Conservation (phyloP, 2,329 filamentous ascomycete genomes). For the Pseudocercospora eumusae region DNA sequence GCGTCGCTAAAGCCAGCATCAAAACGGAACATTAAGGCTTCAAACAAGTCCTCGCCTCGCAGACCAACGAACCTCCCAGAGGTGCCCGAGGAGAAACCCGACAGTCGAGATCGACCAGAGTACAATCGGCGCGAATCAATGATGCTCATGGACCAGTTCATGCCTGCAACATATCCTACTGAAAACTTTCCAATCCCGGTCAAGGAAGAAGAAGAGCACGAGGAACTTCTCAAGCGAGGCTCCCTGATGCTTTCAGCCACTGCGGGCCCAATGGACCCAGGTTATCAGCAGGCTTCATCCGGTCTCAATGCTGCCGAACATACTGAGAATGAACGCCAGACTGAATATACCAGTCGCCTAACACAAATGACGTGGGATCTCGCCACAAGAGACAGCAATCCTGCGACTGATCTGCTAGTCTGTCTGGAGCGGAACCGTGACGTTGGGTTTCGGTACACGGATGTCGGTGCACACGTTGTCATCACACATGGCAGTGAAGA, state of each 20-base stretch:
- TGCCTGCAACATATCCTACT: constrained; percentile 43
- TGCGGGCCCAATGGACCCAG: constrained; percentile 40
- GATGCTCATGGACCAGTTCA: constrained; percentile 53
- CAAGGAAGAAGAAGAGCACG: constrained; percentile 27
- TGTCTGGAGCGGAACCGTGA: constrained; percentile 88
- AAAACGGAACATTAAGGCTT: constrained; percentile 28
- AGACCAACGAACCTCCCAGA: constrained; percentile 22
- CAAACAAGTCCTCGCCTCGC: constrained; percentile 23
- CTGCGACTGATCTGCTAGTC: constrained; percentile 87
- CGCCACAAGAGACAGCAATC: constrained; percentile 87
- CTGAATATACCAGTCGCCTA: constrained; percentile 77
- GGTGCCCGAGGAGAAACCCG: constrained; percentile 28
- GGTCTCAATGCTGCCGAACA: constrained; percentile 56
- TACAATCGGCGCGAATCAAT: constrained; percentile 49
- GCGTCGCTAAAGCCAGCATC: constrained; percentile 44
- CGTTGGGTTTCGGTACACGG: constrained; percentile 95
- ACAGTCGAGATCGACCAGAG: constrained; percentile 32
- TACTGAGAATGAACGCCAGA: constrained; percentile 70
- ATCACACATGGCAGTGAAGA: constrained; percentile 94
- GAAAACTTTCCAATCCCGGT: constrained; percentile 36
- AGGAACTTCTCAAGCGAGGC: constrained; percentile 22
- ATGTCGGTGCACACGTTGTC: constrained; percentile 86
- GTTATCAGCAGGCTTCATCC: constrained; percentile 46
- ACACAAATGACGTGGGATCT: constrained; percentile 94
- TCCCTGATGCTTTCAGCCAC: constrained; percentile 39